These are phyloP conservation scores for Globisporangium acanthophoron DNA, from an alignment of 352 stramenopile genomes.

Conservation along the genomic window DNA sequence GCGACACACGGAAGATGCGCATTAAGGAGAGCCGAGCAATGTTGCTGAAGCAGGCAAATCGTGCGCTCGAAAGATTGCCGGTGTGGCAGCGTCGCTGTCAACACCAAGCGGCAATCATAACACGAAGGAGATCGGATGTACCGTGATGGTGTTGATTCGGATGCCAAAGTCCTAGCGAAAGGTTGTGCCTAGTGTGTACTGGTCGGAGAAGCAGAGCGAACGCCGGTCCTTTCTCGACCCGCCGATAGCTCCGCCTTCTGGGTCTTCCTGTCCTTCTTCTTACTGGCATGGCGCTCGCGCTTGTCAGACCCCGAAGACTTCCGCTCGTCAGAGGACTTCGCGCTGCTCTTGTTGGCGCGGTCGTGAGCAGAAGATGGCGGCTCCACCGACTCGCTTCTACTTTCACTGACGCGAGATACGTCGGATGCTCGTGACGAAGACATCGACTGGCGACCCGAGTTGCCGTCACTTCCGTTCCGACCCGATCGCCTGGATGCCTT, in stretches of 20 bases:
- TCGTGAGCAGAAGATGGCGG: background rate
- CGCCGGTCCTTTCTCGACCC: background rate
- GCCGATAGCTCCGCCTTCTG: background rate
- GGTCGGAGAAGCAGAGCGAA: conserved; percentile 8
- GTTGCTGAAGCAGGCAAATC: too few relatives aligned
- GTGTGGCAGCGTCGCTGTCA: too few relatives aligned
- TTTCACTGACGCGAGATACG: background rate
- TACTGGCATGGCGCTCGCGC: conserved; percentile 13
- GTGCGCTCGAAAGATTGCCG: too few relatives aligned
- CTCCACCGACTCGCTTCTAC: background rate
- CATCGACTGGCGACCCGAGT: conserved; percentile 13
- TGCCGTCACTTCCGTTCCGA: background rate
- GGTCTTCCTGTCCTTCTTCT: conserved; percentile 16
- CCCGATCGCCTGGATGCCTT: conserved; percentile 10
- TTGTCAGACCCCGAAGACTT: background rate
- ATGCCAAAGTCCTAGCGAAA: too few relatives aligned
- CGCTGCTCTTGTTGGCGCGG: conserved; percentile 12
- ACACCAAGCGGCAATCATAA: too few relatives aligned
- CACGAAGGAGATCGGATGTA: background rate
- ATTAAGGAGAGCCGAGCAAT: background rate
- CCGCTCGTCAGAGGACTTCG: too few relatives aligned
- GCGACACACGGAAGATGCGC: conserved; percentile 2
- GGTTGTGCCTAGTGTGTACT: conserved; percentile 3
- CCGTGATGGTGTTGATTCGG: background rate
- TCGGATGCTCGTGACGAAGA: background rate